Evolutionary conservation across 805 yeast species (phyloP).

Genomic region (Priceomyces melissophilus): DNA sequence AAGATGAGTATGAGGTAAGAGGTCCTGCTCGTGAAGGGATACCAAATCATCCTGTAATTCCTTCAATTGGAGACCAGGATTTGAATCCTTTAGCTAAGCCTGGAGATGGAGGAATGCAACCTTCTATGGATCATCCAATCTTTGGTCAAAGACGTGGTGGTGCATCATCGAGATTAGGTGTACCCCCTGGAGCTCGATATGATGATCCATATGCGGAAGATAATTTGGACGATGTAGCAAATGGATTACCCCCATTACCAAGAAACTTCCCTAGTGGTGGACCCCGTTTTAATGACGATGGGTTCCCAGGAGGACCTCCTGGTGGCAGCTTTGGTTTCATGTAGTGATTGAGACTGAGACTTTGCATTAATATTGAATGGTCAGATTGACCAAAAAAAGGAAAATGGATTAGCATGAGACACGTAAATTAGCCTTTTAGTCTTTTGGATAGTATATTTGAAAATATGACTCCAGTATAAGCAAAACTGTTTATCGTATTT

Average conservation of each 20-base stretch:
- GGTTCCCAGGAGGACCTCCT: constrained; percentile 9
- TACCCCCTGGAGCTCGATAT: constrained; percentile 48
- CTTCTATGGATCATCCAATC: constrained; percentile 49
- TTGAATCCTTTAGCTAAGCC: constrained; percentile 45
- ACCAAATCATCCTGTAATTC: constrained; percentile 8
- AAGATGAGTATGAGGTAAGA: constrained; percentile 47
- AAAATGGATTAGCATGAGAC: too few relatives aligned
- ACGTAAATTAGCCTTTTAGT: too few relatives aligned
- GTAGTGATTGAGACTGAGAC: too few relatives aligned
- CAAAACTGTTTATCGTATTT: too few relatives aligned
- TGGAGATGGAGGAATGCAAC: constrained; percentile 52
- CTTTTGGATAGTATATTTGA: too few relatives aligned
- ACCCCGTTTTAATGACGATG: constrained; percentile 12
- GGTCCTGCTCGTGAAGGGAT: not conserved
- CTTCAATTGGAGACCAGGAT: constrained; percentile 49
- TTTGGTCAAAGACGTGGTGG: constrained; percentile 27
- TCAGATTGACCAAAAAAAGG: too few relatives aligned
- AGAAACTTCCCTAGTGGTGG: constrained; percentile 13
- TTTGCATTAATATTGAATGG: too few relatives aligned
- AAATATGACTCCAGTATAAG: too few relatives aligned
- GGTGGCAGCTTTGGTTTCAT: constrained; percentile 11
- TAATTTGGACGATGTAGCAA: constrained; percentile 41
- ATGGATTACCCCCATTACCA: constrained; percentile 43
- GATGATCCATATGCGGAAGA: constrained; percentile 51
- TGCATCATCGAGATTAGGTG: constrained; percentile 27